Evolutionary conservation across 2,329 filamentous ascomycete species (phyloP).

Genomic region (Colletotrichum siamense): DNA sequence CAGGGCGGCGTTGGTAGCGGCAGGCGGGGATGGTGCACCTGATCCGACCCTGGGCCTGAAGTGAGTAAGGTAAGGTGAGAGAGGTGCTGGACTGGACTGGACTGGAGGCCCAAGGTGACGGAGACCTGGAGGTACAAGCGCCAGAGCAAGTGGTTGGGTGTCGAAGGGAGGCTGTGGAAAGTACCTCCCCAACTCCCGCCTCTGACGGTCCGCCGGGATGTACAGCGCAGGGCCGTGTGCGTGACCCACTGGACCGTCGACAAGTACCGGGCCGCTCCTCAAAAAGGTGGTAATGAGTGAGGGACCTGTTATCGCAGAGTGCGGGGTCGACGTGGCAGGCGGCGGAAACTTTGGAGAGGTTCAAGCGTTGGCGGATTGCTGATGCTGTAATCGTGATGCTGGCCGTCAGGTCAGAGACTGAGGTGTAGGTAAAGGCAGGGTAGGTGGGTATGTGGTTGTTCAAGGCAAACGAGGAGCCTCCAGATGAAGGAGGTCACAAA

Average conservation of each 20-base stretch:
- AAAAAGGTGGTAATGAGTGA: neutral
- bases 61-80: neutral
- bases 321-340: slow-evolving; percentile 1
- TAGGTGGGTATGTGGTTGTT: neutral
- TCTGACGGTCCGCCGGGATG: neutral
- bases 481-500: neutral
- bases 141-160: neutral
- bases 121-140: slow-evolving; percentile 4
- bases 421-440: neutral
- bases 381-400: neutral
- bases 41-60: neutral
- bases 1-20: slow-evolving; percentile 10
- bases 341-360: neutral
- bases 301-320: neutral
- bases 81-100: neutral
- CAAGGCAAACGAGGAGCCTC: neutral
- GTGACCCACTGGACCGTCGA: neutral
- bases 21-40: slow-evolving; percentile 12
- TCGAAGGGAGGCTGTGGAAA: neutral
- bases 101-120: neutral
- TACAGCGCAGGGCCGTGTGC: neutral
- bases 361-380: neutral
- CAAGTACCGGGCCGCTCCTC: slow-evolving; percentile 1
- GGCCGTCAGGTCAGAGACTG: neutral
- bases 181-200: neutral